Evolutionary conservation across 352 stramenopile species (phyloP).

Genomic region (Globisporangium mamillatum): DNA sequence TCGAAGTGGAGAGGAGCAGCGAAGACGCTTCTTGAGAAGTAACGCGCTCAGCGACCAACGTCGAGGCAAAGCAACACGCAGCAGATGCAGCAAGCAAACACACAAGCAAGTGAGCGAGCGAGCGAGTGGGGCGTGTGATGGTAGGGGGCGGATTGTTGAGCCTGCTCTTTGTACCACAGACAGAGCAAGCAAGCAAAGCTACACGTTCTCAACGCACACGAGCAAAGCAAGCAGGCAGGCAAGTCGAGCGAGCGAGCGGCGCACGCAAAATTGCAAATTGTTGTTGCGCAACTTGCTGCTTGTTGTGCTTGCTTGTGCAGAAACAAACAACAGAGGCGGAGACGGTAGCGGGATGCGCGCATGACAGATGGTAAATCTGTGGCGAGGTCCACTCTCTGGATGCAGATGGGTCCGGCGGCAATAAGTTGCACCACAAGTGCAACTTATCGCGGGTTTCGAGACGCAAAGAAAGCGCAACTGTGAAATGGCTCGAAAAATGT

Average conservation of each 20-base stretch:
- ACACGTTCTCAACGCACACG: background rate
- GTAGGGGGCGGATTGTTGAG: background rate
- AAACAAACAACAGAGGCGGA: background rate
- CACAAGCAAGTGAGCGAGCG: background rate
- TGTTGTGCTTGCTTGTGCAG: background rate
- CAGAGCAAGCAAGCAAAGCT: background rate
- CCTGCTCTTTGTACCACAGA: background rate
- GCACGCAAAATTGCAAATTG: background rate
- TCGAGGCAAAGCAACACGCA: background rate
- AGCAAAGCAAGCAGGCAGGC: background rate
- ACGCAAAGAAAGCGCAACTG: background rate
- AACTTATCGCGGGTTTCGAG: background rate
- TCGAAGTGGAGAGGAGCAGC: background rate
- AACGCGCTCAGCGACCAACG: background rate
- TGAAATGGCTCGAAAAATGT: background rate
- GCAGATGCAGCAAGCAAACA: background rate
- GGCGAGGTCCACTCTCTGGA: background rate
- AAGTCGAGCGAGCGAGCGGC: background rate
- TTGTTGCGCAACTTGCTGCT: background rate
- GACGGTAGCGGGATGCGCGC: background rate
- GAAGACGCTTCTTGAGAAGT: background rate
- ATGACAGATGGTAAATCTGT: background rate
- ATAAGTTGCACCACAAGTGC: background rate
- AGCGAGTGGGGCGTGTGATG: background rate
- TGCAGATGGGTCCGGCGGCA: background rate